Evolutionary conservation across 139 green algal genomes (phyloP), one percentile per base, ranked within the genome.

Genomic region (Astrephomene gubernaculifera): DNA sequence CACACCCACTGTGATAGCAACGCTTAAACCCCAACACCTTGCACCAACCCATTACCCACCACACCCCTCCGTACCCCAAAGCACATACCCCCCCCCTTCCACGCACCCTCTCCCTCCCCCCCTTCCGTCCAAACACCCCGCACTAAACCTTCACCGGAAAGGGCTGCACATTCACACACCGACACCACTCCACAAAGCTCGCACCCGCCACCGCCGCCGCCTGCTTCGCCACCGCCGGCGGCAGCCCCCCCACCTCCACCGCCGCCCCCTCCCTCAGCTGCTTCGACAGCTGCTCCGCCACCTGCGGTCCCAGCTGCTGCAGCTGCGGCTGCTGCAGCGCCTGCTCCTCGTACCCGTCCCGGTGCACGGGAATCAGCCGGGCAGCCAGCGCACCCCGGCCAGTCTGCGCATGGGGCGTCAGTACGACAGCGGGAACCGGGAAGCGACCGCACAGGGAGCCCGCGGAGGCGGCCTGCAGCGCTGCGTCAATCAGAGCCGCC

Each of bases 291-390:
- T 86, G 79, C 44, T 35, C 79, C 43, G 78, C 78, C 31, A 84
- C 78, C 31, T 21, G 43, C 25, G 6, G 61, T 1, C 79, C 79
- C 44, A 86, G 79, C 65, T 76, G 64, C 79, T 70, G 45, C 79
- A 86, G 79, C 79, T 76, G 65, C 24, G 79, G 79, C 33, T 86
- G 79, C 79, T 86, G 79, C 35, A 86, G 65, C 12, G 35, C 22
- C 79, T 86, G 79, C 45, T 78, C 79, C 25, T 44, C 44, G 49
- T 79, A 86, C 10, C 24, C n/a, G 41, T 83, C 76, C 19, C 76
- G 76, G 10, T 83, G 60, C 21, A 83, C 60, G 0, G 76, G 76
- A 14, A 83, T 83, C 39, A 83, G 60, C 12, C 76, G 60, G 4
- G 60, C 29, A 27, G 41, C 60, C 60, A 83, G 60, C 9, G 41